Evolutionary conservation across 2,329 filamentous ascomycete species (phyloP), one percentile per base, ranked within the genome.

Genomic region (Colletotrichum navitas): DNA sequence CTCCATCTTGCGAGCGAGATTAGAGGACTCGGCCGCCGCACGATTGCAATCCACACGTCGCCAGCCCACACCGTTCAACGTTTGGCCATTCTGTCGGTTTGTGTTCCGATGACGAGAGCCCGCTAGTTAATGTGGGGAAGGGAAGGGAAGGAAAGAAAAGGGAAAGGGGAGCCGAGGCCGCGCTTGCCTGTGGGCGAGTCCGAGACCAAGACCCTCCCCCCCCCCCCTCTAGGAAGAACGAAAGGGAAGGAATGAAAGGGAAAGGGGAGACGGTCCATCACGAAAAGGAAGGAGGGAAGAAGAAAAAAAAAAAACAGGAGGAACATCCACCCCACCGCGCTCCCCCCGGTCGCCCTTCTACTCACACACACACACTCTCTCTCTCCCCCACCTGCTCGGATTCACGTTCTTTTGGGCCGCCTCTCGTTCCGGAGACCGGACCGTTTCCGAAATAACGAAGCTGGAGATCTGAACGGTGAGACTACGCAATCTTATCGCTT

Each of bases 71-170:
- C 58, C 58, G 41, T 43, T 59, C 58, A 56, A 43, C 34, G 58
- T 52, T 51, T 63, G 68, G 68, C 64, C 39, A 36, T 45, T 52
- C 45, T 54, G 51, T 68, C 68, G 68, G 64, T 54, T 68, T 63
- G 64, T 52, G 52, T 71, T 45, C 52, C 59, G 64, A 68, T 68
- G 68, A 71, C 64, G 68, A 63, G 65, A 61, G 61, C 41, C 12
- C 36, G 41, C 34, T 10, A 29, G 34, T 10, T 8, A 12, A 7
- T 0, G 11, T 36, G 51, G 4, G n/a, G 26, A 34, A 34, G 41
- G 58, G 11, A 26, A 59, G 16, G 55, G 55, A 36, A 60, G 56
- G 39, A 24, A 24, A 59, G 26, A 26, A 26, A 39, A 34, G 34
- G 34, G 34, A 36, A 36, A 11, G 12, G 10, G 39, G 39, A 41